Base-by-base conservation (phyloP, 768 basidiomycete species). In the Gelatoporia subvermispora region DNA sequence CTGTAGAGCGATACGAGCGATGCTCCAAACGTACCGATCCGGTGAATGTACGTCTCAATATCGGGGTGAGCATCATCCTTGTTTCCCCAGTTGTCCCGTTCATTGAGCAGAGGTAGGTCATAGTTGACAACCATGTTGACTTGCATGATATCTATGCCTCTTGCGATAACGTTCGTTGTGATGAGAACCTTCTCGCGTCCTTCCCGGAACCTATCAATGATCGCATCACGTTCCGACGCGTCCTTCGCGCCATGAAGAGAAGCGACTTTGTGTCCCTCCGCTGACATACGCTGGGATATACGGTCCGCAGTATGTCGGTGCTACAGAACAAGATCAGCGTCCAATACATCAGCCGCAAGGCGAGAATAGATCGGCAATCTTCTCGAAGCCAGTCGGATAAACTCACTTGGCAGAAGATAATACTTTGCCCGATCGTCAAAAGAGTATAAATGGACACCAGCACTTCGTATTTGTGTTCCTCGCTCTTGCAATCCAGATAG, bases 111-210 rank as follows among this genome's bases (percentile, higher is more conserved):
- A 0, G 94, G 93, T 22, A 96, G 77, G 63, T 97, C 94, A 63
- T 98, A 99, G 70, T 98, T 98, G 67, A 99, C 93, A n/a, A 98
- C 95, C 93, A 99, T 93, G 75, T 97, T 99, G 59, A 99, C 96
- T 72, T 97, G 95, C 47, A 93, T 76, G 61, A 99, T 96, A 60
- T 99, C 96, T 71, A 99, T 98, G 37, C 96, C 96, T 16, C 96
- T 84, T 1, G 96, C 94, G 54, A 98, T 88, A 62, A 99, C 96
- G 68, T 99, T 99, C 35, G 96, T 99, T 45, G 96, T 98, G 64
- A 99, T 99, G 56, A 99, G 72, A 43, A 94, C 94, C 68, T 99
- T 99, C 65, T 93, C 93, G 57, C 85, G 87, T 47, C 96, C 96
- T 60, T 96, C 88, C 34, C 96, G 81, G 82, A 98, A 99, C 24